Evolutionary conservation across 148 eudicot genomes (phyloP).

Genomic region (Bassia scoparia): DNA sequence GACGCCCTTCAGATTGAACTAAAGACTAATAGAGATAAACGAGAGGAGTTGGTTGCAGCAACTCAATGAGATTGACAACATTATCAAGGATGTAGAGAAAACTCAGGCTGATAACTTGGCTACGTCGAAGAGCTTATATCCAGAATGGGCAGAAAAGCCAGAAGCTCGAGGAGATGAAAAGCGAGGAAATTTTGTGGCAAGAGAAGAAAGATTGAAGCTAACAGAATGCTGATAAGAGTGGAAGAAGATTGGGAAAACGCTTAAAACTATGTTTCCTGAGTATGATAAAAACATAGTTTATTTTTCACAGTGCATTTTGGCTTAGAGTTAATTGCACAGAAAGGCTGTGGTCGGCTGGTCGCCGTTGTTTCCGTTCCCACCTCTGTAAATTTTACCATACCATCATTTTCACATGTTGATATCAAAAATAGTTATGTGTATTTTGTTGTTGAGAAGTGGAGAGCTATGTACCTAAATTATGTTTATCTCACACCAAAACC

Average conservation of each 20-base stretch:
- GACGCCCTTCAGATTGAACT: slow-evolving; percentile 14
- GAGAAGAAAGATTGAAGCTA: slow-evolving; percentile 15
- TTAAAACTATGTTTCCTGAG: slow-evolving; percentile 13
- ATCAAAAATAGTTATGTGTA: too few relatives aligned
- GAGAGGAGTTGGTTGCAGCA: slow-evolving; percentile 25
- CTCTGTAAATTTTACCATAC: neutral
- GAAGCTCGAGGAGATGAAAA: slow-evolving; percentile 21
- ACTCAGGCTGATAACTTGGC: slow-evolving; percentile 7
- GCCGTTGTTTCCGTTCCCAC: too few relatives aligned
- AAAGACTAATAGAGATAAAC: neutral
- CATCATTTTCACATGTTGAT: neutral
- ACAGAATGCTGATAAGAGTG: slow-evolving; percentile 20
- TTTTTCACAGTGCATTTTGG: slow-evolving; percentile 14
- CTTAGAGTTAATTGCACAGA: neutral
- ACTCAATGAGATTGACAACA: slow-evolving; percentile 18
- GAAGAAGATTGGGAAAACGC: slow-evolving; percentile 29
- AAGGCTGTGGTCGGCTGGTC: neutral
- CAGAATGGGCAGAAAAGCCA: slow-evolving; percentile 15
- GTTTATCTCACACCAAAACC: too few relatives aligned
- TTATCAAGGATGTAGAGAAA: slow-evolving; percentile 18
- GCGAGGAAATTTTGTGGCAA: slow-evolving; percentile 18
- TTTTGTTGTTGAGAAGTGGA: too few relatives aligned
- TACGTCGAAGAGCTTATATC: slow-evolving; percentile 17
- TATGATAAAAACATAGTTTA: slow-evolving; percentile 8
- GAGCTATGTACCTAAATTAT: too few relatives aligned